Evolutionary conservation across 306 rosid genomes (phyloP), one percentile per base, ranked within the genome.

Genomic region (Quercus mongolica): DNA sequence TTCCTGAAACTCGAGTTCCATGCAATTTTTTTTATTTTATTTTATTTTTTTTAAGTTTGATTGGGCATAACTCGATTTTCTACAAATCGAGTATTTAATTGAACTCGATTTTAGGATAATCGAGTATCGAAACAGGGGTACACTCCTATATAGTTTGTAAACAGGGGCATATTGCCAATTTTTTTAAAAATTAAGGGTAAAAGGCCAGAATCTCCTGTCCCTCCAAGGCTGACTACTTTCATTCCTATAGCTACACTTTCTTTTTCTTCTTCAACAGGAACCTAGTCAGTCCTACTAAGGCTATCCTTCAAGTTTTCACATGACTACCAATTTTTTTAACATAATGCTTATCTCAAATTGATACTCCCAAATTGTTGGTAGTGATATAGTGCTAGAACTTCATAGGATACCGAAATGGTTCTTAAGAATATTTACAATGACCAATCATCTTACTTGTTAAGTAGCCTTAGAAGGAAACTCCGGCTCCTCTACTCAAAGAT

Each of bases 391-490:
- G 63, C 72, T 58, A 30, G 35, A 68, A 14, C 70, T 59, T 77
- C 69, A 55, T 35, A 83, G 75, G 68, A 80, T 73, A 64, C 56
- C 57, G 26, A 30, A 44, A 72, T 77, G 59, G 21, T 58, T 56
- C 26, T 35, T 59, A 79, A 26, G 46, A 19, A 61, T 28, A 74
- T 73, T 38, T 58, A 12, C 76, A 65, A 7, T 56, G 70, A 57
- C 8, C 79, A 75, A n/a, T 67, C 61, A 10, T 76, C 76, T 86
- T 63, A 6, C 64, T 62, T 83, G 46, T 77, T 90, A n/a, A 79
- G 88, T 77, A 56, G 83, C 9, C 35, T 91, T 76, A 74, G 97
- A 79, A 87, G 88, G 84, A 88, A 88, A 80, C 80, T 93, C 14
- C 19, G 85, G 74, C 55, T 49, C 79, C 54, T 93, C 54, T 89